Base-by-base conservation (phyloP, 148 eudicot species). In the Vaccinium vitisidaea region DNA sequence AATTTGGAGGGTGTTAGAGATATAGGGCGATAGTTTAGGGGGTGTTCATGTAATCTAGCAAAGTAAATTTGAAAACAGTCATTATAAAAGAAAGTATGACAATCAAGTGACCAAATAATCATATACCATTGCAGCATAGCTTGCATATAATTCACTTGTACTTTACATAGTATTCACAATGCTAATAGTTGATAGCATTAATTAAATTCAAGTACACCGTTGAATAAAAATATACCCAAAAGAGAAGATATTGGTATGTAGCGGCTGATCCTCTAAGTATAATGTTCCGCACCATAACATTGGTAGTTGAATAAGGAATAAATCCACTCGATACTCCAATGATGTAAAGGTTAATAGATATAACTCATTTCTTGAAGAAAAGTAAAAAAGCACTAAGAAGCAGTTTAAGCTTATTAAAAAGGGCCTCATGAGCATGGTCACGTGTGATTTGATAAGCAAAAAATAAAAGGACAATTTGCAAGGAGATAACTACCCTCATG, bases 401-500 rank as follows among this genome's bases (percentile, higher is more conserved):
- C 7, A n/a, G n/a, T 58, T 18, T 58, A 58, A 58, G 63, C n/a
- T 58, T 58, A 19, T 58, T 58, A 58, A 58, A 58, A 58, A 58
- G n/a, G 63, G 23, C 63, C 63, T 61, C 67, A 61, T 61, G 25
- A 19, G 25, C 67, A 61, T 61, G 67, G 25, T 61, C 18, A 32
- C 56, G 23, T 8, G n/a, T 81, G 75, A 27, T 69, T 18, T 82
- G 77, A 49, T 82, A 82, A 61, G 10, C 21, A 25, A 49, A 19
- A 63, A 46, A 65, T 43, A 46, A 2, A 27, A 7, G 2, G 6
- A 16, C 23, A 16, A 80, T 18, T 18, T 30, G 27, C 23, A 49
- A 15, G 15, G 76, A 82, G 25, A 69, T 81, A 80, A 87, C 88
- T 89, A 96, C 99, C 91, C 95, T 90, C 88, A 83, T 86, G 86